phyloP scores from a whole-genome alignment of 2,329 filamentous ascomycete genomes.

The Fusarium virguliforme region DNA sequence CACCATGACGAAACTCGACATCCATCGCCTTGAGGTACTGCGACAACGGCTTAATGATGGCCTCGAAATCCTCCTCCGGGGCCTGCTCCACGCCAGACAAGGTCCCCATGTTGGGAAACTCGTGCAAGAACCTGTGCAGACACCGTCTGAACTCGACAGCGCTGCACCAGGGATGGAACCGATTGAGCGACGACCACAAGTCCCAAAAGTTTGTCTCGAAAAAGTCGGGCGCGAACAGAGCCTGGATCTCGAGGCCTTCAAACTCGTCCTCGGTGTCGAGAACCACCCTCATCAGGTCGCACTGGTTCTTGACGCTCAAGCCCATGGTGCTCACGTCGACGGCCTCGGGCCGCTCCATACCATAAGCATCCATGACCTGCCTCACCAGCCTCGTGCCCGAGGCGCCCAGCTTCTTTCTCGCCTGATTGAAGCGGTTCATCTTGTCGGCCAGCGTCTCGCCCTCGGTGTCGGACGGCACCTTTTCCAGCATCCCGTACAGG shows the following conservation, averaged over 20 bases:
- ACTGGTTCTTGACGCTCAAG: conserved; percentile 51
- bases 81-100: conserved; percentile 49
- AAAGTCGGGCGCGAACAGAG: conserved; percentile 48
- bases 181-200: conserved; percentile 50
- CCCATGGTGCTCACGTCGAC: conserved; percentile 50
- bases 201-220: conserved; percentile 53
- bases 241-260: conserved; percentile 49
- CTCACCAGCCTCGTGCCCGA: conserved; percentile 48
- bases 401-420: conserved; percentile 45
- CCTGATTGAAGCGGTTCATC: conserved; percentile 46
- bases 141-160: conserved; percentile 51
- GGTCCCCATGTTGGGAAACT: conserved; percentile 51
- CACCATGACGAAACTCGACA: conserved; percentile 50
- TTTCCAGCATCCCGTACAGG: conserved; percentile 49
- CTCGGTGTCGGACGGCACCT: conserved; percentile 43
- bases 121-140: conserved; percentile 48
- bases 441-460: conserved; percentile 48
- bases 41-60: conserved; percentile 49
- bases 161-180: conserved; percentile 52
- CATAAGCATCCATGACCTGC: conserved; percentile 38
- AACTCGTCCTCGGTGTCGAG: conserved; percentile 49
- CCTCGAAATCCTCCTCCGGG: conserved; percentile 49
- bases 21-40: conserved; percentile 51
- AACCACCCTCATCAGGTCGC: conserved; percentile 50
- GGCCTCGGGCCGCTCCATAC: conserved; percentile 43